Conservation (phyloP, 148 eudicot species). For the Arctostaphylos glauca region DNA sequence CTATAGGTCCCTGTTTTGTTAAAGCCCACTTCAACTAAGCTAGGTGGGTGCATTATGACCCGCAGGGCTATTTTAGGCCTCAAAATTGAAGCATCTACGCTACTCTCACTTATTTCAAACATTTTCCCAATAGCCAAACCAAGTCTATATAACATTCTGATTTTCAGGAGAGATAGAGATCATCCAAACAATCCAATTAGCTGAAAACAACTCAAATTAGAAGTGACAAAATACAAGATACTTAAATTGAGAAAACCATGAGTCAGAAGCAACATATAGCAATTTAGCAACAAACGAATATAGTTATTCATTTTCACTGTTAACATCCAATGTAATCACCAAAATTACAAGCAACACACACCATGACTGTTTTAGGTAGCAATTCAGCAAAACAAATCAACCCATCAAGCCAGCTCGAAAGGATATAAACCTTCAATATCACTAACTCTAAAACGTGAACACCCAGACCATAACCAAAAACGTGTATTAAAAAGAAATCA, state of each 20-base stretch:
- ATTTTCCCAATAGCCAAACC: background rate
- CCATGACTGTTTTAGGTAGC: background rate
- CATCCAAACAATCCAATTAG: conserved; percentile 6
- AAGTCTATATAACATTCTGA: background rate
- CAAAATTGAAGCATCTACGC: background rate
- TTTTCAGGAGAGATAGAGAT: background rate
- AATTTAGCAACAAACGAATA: background rate
- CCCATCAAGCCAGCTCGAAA: background rate
- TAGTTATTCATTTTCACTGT: background rate
- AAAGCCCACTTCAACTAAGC: background rate
- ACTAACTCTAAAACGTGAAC: background rate
- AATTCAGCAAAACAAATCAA: background rate
- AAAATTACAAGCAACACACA: background rate
- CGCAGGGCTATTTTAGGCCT: background rate
- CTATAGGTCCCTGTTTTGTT: background rate
- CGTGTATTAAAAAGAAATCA: background rate
- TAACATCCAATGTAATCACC: background rate
- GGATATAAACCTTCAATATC: background rate
- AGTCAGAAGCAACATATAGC: conserved; percentile 8
- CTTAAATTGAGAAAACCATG: background rate
- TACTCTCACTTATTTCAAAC: background rate
- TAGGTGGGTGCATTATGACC: background rate
- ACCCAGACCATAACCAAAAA: conserved; percentile 7
- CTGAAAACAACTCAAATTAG: background rate
- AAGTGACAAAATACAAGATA: background rate